phyloP scores from a whole-genome alignment of 2,329 filamentous ascomycete species.

The Xylariales sp. region DNA sequence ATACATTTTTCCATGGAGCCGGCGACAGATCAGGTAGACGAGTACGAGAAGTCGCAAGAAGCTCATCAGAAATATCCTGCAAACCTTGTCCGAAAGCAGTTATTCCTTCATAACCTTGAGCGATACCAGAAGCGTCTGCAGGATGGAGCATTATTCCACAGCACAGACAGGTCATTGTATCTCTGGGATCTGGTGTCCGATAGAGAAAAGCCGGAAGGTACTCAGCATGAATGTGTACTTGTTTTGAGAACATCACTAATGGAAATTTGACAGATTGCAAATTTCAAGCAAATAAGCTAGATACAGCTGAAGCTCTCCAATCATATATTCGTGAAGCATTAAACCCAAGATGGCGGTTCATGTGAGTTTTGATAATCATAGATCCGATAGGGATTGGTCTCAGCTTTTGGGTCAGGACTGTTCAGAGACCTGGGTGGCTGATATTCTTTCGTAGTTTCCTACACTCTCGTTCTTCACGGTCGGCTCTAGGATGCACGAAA shows the following conservation, averaged over 20 bases:
- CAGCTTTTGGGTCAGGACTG: too few species aligned
- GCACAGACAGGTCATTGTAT: slow-evolving; percentile 5
- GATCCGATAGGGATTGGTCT: too few species aligned
- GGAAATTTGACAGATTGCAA: not conserved
- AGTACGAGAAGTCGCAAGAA: slow-evolving; percentile 1
- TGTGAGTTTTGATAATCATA: slow-evolving; percentile 7
- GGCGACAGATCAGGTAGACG: not conserved
- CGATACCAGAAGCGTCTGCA: slow-evolving; percentile 8
- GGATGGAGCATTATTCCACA: slow-evolving; percentile 8
- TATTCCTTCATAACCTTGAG: slow-evolving; percentile 10
- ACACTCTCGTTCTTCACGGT: slow-evolving; percentile 10
- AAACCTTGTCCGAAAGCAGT: slow-evolving; percentile 11
- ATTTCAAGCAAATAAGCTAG: not conserved
- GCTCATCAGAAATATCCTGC: slow-evolving; percentile 7
- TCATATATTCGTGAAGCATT: not conserved
- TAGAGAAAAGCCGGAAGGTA: not conserved
- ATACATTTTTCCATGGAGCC: not conserved
- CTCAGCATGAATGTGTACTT: not conserved
- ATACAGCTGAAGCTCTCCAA: not conserved
- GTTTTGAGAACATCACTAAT: not conserved
- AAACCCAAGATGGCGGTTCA: slow-evolving; percentile 7
- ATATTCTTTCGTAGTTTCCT: slow-evolving; percentile 9
- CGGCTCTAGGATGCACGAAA: slow-evolving; percentile 12
- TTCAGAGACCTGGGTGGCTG: slow-evolving; percentile 2
- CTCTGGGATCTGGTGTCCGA: not conserved